A percentile compares a stretch with the other conserved stretches of the same genome.
Conservation (phyloP, 345 rosid species). For the Gossypium thurberi region DNA sequence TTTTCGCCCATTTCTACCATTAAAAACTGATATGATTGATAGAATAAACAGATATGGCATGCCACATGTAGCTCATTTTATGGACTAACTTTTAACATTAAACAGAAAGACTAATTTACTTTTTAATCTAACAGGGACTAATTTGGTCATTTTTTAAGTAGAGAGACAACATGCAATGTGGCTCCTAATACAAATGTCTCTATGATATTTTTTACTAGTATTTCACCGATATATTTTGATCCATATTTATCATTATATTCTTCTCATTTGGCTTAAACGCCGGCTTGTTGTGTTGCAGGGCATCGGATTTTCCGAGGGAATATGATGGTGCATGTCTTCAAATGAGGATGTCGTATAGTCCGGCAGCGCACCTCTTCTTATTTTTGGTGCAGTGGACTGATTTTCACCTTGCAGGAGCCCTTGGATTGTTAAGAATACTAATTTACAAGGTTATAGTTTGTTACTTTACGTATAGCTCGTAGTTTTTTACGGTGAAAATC, state of each 20-base stretch:
- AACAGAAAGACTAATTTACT: too few species aligned
- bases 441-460: slow-evolving; percentile 49
- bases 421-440: slow-evolving; percentile 57
- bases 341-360: slow-evolving; percentile 72
- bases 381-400: slow-evolving; percentile 73
- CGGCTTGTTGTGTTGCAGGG: slow-evolving; percentile 30
- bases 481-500: not conserved
- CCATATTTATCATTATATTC: not conserved
- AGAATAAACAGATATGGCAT: too few species aligned
- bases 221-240: not conserved
- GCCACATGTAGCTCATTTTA: too few species aligned
- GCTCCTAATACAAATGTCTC: too few species aligned
- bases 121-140: too few species aligned
- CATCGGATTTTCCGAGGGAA: slow-evolving; percentile 54
- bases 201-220: too few species aligned
- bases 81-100: too few species aligned
- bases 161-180: too few species aligned
- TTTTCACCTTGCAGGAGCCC: slow-evolving; percentile 58
- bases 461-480: not conserved
- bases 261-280: slow-evolving; percentile 1
- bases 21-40: too few species aligned
- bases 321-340: slow-evolving; percentile 68
- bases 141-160: too few species aligned
- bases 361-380: slow-evolving; percentile 60
- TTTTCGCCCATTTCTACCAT: too few species aligned